Evolutionary conservation across 2,329 filamentous ascomycete species (phyloP), one percentile per base, ranked within the genome.

Genomic region (Penicillium rolfsii): DNA sequence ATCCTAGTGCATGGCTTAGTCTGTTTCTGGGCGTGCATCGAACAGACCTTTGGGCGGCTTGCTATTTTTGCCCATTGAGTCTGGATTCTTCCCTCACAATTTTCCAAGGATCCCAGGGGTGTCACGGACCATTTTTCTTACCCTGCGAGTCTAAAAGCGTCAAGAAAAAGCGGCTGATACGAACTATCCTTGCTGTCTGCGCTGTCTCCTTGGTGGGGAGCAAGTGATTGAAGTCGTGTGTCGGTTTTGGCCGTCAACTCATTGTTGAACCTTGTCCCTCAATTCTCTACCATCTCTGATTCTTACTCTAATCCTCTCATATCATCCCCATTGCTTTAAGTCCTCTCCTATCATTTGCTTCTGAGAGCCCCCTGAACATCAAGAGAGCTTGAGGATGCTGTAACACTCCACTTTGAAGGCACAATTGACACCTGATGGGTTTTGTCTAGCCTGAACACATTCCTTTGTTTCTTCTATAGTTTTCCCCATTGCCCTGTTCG

Each of bases 31-130:
- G 54, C 54, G 40, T 58, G 52, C 52, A 61, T 59, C 45, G 48
- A 57, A 53, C 35, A 53, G 52, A 57, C 24, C 46, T 52, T 30
- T 55, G 19, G 53, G 57, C 35, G 54, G 41, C 52, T 35, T 58
- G 61, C 65, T 67, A 65, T 64, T 67, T 67, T 67, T 57, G 61
- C 62, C 24, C 58, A 45, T 38, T 55, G 50, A 36, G 26, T 55
- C 35, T 45, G 22, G 52, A 55, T 52, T 53, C 24, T 54, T 53
- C 30, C 53, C 43, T 59, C 33, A 19, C 43, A 52, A 53, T 45
- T 52, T 38, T 50, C 55, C 35, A 43, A 59, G 55, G 28, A 43
- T 46, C 55, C 58, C 46, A 38, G 58, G 58, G 35, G 54, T 53
- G 22, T 33, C 57, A 62, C 61, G 46, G 58, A 36, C 52, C 52